phyloP scores from a whole-genome alignment of 1,284 basidiomycete genomes.

The Rhodotorula sp. region DNA sequence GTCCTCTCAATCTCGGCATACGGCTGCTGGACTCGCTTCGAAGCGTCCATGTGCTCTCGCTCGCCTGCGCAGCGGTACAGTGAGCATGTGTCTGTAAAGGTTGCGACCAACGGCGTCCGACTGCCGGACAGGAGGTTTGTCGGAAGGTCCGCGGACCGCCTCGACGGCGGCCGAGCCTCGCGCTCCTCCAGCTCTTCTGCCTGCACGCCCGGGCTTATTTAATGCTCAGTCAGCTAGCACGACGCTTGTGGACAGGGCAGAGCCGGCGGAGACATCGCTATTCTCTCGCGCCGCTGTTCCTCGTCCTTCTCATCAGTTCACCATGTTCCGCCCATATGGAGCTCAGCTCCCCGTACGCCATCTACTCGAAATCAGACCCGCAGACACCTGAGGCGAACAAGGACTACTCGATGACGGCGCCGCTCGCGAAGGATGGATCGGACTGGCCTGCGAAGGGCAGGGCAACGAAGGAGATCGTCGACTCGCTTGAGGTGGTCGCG shows the following conservation, averaged over 20 bases:
- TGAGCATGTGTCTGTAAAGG: no score
- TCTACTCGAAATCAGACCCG: slow-evolving; percentile 25
- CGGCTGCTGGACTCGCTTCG: no score
- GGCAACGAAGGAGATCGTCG: slow-evolving; percentile 15
- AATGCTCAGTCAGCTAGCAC: neutral
- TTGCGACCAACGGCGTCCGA: no score
- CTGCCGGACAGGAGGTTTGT: no score
- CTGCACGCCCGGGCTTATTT: no score
- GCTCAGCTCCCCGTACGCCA: slow-evolving; percentile 13
- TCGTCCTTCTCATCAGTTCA: neutral
- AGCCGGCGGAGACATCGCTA: neutral
- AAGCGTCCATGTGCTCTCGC: no score
- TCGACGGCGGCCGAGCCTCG: no score
- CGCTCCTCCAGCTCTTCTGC: no score
- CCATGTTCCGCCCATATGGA: neutral
- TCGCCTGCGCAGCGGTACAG: no score
- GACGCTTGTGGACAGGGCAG: no score
- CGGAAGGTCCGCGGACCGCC: no score
- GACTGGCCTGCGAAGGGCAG: slow-evolving; percentile 25
- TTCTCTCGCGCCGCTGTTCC: neutral
- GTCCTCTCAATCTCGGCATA: no score
- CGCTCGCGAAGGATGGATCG: slow-evolving; percentile 43
- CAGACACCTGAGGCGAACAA: slow-evolving; percentile 45
- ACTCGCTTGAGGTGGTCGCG: slow-evolving; percentile 11
- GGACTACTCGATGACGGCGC: slow-evolving; percentile 53